Percentiles rank a stretch among this genome's conserved stretches.
Evolutionary conservation across 352 stramenopile genomes (phyloP).

Genomic region (Phytophthora foliorum): DNA sequence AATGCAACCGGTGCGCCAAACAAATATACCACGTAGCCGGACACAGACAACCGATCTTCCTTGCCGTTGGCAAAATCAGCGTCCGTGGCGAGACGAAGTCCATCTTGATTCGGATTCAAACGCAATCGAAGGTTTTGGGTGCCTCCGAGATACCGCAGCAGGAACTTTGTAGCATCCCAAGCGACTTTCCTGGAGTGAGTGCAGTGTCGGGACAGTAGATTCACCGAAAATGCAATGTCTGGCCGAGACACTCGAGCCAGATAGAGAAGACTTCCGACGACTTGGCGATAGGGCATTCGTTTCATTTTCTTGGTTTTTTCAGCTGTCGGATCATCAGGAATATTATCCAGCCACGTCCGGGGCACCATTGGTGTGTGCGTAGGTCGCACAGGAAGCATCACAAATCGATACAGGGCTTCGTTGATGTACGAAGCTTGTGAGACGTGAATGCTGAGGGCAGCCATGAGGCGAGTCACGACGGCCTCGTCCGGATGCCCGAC

Average conservation of each 20-base stretch:
- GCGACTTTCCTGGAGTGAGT: background rate
- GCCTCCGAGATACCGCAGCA: conserved; percentile 4
- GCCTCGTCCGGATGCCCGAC: background rate
- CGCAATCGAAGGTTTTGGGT: background rate
- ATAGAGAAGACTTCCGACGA: background rate
- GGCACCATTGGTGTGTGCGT: background rate
- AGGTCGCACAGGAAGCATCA: background rate
- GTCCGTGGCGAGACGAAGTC: conserved; percentile 12
- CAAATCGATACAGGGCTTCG: background rate
- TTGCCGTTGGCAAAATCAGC: conserved; percentile 32
- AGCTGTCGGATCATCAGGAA: background rate
- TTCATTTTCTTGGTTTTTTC: background rate
- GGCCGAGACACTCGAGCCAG: background rate
- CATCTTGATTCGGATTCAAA: background rate
- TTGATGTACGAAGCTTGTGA: background rate
- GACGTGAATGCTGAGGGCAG: background rate
- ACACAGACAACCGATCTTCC: conserved; percentile 26
- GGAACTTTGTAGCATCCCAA: background rate
- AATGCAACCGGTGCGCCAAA: conserved; percentile 19
- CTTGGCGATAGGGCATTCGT: background rate
- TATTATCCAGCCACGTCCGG: background rate
- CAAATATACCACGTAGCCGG: conserved; percentile 16
- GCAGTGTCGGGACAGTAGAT: conserved; percentile 7
- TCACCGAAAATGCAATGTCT: conserved; percentile 5
- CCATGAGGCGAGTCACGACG: background rate